Evolutionary conservation across 495 filamentous ascomycete species (phyloP).

Genomic region (Pyrenula aspistea): DNA sequence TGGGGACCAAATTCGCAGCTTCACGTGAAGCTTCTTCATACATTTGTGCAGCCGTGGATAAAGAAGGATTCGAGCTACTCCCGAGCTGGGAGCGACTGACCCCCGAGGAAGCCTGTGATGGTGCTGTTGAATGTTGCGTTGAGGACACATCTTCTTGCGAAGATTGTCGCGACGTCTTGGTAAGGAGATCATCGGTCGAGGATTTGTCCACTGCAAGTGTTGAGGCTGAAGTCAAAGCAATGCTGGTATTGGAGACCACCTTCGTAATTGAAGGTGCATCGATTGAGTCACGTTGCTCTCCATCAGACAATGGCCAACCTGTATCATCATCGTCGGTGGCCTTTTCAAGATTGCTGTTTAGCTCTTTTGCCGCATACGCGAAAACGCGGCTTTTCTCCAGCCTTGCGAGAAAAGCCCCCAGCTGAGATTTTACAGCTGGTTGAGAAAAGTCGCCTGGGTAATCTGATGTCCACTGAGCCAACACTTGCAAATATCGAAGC

Average conservation of each 20-base stretch:
- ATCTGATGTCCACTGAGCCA: constrained; percentile 78
- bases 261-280: constrained; percentile 6
- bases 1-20: constrained; percentile 53
- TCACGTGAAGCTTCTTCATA: constrained; percentile 66
- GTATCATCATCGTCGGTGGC: constrained; percentile 68
- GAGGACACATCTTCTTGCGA: constrained; percentile 19
- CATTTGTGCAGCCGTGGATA: constrained; percentile 31
- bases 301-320: constrained; percentile 62
- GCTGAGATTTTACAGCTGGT: constrained; percentile 54
- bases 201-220: constrained; percentile 18
- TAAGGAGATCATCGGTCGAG: constrained; percentile 22
- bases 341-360: constrained; percentile 52
- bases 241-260: background rate
- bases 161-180: constrained; percentile 30
- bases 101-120: constrained; percentile 27
- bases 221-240: constrained; percentile 17
- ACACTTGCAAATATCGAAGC: constrained; percentile 66
- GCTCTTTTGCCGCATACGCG: constrained; percentile 71
- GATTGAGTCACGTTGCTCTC: constrained; percentile 31
- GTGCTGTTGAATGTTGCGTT: constrained; percentile 26
- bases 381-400: constrained; percentile 63
- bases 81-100: constrained; percentile 26
- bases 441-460: constrained; percentile 91
- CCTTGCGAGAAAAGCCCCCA: constrained; percentile 58
- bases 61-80: constrained; percentile 10